A percentile compares a stretch with the other conserved stretches of the same genome.
phyloP scores from a whole-genome alignment of 2,329 filamentous ascomycete genomes.

The Fusarium mundagurra region DNA sequence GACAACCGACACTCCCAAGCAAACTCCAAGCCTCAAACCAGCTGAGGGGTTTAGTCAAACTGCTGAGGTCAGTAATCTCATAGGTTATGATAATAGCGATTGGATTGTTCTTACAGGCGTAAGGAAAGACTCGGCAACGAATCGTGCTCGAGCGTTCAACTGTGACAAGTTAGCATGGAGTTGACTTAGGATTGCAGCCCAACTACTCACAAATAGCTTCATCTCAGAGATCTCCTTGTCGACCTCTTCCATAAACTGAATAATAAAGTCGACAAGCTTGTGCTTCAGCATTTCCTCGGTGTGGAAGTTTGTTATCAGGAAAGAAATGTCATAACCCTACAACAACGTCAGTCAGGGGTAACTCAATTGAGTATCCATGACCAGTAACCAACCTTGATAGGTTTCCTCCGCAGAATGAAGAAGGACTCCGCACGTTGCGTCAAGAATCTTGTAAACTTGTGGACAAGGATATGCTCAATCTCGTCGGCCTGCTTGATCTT shows the following conservation, averaged over 20 bases:
- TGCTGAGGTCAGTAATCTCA: slow-evolving; percentile 28
- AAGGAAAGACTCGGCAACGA: slow-evolving; percentile 97
- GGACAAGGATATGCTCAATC: slow-evolving; percentile 96
- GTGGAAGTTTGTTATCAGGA: slow-evolving; percentile 98
- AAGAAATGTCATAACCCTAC: slow-evolving; percentile 97
- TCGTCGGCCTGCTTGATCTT: slow-evolving; percentile 99
- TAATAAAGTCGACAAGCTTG: slow-evolving; percentile 98
- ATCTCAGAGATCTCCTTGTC: slow-evolving; percentile 99
- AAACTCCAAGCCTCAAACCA: slow-evolving; percentile 34
- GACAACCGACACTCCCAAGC: slow-evolving; percentile 22
- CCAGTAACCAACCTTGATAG: slow-evolving; percentile 78
- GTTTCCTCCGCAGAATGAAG: slow-evolving; percentile 94
- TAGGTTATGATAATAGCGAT: background rate
- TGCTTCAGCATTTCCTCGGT: slow-evolving; percentile 99
- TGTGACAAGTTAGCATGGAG: slow-evolving; percentile 51
- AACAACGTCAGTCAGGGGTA: slow-evolving; percentile 35
- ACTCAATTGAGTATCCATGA: background rate
- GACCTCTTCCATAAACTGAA: slow-evolving; percentile 99
- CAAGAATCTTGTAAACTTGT: slow-evolving; percentile 97
- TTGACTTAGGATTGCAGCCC: background rate
- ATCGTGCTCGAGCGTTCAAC: slow-evolving; percentile 96
- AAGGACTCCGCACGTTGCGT: slow-evolving; percentile 86
- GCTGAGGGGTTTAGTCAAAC: slow-evolving; percentile 48
- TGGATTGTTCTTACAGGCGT: slow-evolving; percentile 73
- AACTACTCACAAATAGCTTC: slow-evolving; percentile 93